phyloP scores from a whole-genome alignment of 1,284 basidiomycete species.

The Volvariella surrecta region DNA sequence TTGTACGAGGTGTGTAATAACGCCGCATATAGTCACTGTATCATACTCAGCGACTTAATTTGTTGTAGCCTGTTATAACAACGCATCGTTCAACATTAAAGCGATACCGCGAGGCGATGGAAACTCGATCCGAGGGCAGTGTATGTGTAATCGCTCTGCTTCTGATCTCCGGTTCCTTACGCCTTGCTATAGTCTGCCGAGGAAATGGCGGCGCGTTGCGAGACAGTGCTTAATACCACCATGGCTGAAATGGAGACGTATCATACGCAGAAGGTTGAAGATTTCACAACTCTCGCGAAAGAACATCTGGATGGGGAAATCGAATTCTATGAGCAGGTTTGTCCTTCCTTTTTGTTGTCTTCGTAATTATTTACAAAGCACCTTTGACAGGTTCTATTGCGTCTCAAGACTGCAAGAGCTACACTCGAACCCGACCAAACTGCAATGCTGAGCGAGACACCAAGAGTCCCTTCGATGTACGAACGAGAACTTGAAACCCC shows the following conservation, averaged over 20 bases:
- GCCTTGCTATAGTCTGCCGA: conserved; percentile 42
- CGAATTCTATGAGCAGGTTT: conserved; percentile 62
- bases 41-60: background rate
- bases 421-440: conserved; percentile 42
- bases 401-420: conserved; percentile 45
- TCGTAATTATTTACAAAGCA: conserved; percentile 1
- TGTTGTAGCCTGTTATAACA: conserved; percentile 51
- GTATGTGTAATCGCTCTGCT: conserved; percentile 22
- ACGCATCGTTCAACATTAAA: conserved; percentile 62
- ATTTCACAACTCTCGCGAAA: conserved; percentile 49
- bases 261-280: conserved; percentile 65
- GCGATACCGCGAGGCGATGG: conserved; percentile 47
- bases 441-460: conserved; percentile 31
- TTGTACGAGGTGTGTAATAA: conserved; percentile 49
- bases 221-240: conserved; percentile 82
- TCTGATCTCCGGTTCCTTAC: conserved; percentile 7
- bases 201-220: conserved; percentile 65
- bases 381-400: conserved; percentile 38
- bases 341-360: conserved; percentile 1
- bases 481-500: conserved; percentile 61
- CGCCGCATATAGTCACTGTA: background rate
- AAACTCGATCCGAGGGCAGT: conserved; percentile 20
- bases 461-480: conserved; percentile 61
- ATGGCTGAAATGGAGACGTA: conserved; percentile 83
- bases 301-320: conserved; percentile 76